Evolutionary conservation across 495 filamentous ascomycete genomes (phyloP), one percentile per base, ranked within the genome.

Genomic region (Emericellopsis terricola): DNA sequence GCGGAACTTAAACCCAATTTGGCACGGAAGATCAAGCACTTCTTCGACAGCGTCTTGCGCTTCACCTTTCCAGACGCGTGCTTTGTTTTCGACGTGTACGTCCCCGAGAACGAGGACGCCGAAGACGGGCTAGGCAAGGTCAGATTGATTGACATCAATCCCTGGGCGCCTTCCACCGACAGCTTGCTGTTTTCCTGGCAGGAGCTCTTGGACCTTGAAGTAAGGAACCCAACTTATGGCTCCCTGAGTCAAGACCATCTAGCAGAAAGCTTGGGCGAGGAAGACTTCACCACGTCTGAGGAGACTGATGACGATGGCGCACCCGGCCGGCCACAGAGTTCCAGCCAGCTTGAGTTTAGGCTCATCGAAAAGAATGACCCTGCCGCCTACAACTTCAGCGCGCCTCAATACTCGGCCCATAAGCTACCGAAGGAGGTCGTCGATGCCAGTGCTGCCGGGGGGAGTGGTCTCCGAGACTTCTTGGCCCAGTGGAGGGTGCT

Each of bases 371-470:
- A 70, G 40, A 74, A 85, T 44, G 84, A 93, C 44, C 83, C 83
- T 8, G 78, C 87, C 41, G 81, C 82, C 0, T 94, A 84, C 46
- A 71, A 70, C 20, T 92, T 94, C 51, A 73, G 59, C 26, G 79
- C 82, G 8, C 69, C 82, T 11, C 81, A 87, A 52, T 96, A 91
- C 49, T 91, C 83, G 41, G 86, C 89, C 20, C 87, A 94, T 49
- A 99, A 99, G 55, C 50, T 99, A 41, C 89, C 89, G 5, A 80
- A 71, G 51, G 89, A 99, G 34, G 79, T 99, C 15, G 89, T 96
- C 14, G 85, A 97, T 47, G 89, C 89, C 2, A 78, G 81, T 30
- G 48, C 76, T 33, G 70, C 69, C 1, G 89, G 89, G 2, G 65
- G 71, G 36, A 71, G 69, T 7, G 69, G 69, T 1, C 71, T 96